phyloP scores from a whole-genome alignment of 1,284 basidiomycete genomes.

The Schizophyllum commune region DNA sequence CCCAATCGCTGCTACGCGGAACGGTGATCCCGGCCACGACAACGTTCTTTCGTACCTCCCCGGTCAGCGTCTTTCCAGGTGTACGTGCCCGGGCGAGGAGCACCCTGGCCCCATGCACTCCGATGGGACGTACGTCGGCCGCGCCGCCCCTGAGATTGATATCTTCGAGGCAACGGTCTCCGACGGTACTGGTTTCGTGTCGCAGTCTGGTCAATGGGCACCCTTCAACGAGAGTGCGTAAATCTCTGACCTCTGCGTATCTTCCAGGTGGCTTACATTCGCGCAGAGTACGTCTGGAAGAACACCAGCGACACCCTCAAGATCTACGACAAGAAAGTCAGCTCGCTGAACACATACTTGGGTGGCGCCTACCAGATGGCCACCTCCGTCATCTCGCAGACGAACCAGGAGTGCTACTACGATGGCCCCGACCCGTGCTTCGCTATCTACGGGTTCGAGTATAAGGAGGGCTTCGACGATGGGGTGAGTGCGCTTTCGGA shows the following conservation, averaged over 20 bases:
- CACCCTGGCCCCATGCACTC: constrained; percentile 58
- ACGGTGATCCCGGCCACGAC: constrained; percentile 21
- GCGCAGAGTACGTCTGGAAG: constrained; percentile 37
- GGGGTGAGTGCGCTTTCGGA: constrained; percentile 13
- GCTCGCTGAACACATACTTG: constrained; percentile 41
- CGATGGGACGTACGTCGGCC: constrained; percentile 43
- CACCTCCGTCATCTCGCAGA: constrained; percentile 41
- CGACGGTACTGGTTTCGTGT: constrained; percentile 18
- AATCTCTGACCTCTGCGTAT: constrained; percentile 32
- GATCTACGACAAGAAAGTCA: constrained; percentile 40
- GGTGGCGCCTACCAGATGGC: constrained; percentile 58
- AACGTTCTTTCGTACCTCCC: constrained; percentile 46
- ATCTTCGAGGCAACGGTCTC: constrained; percentile 70
- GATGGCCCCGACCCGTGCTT: constrained; percentile 37
- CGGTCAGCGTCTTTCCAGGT: constrained; percentile 45
- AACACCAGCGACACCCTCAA: constrained; percentile 37
- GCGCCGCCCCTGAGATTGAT: constrained; percentile 79
- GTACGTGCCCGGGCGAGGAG: constrained; percentile 57
- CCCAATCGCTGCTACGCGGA: constrained; percentile 16
- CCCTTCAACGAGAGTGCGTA: constrained; percentile 22
- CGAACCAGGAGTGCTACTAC: constrained; percentile 43
- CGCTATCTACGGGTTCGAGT: constrained; percentile 6
- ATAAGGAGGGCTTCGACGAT: constrained; percentile 14
- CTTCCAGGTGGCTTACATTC: constrained; percentile 31
- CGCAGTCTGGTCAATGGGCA: not conserved